phyloP scores from a whole-genome alignment of 768 basidiomycete species.

The Termitomyces titanicus region DNA sequence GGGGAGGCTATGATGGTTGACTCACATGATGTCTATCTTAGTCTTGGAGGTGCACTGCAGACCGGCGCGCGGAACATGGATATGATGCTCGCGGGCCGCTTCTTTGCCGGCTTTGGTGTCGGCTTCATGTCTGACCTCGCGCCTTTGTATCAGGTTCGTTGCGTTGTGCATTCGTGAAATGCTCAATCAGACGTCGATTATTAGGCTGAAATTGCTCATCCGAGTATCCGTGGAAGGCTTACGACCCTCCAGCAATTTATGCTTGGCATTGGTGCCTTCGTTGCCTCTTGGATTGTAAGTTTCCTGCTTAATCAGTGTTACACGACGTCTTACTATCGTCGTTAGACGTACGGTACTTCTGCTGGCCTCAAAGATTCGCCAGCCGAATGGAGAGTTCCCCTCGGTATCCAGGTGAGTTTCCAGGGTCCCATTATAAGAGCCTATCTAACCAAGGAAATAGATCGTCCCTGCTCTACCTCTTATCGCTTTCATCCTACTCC shows the following conservation, averaged over 20 bases:
- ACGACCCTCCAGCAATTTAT: constrained; percentile 51
- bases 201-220: constrained; percentile 53
- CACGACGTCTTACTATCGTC: not conserved
- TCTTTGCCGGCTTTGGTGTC: constrained; percentile 47
- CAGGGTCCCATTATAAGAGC: not conserved
- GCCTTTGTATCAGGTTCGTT: constrained; percentile 44
- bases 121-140: constrained; percentile 49
- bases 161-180: not conserved
- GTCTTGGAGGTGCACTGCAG: constrained; percentile 43
- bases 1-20: not conserved
- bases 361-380: constrained; percentile 32
- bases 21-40: constrained; percentile 9
- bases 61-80: constrained; percentile 42
- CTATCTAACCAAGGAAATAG: constrained; percentile 12
- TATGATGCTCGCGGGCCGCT: constrained; percentile 47
- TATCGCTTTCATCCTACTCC: constrained; percentile 44
- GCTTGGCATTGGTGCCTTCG: constrained; percentile 48
- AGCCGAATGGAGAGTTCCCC: constrained; percentile 48
- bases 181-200: not conserved
- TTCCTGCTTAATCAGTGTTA: not conserved
- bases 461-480: constrained; percentile 47
- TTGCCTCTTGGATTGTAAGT: constrained; percentile 44
- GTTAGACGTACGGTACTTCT: constrained; percentile 37
- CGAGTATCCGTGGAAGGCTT: constrained; percentile 50
- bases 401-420: constrained; percentile 35